These are phyloP conservation scores for Phytophthora vignae DNA, from an alignment of 352 stramenopile genomes.

Conservation along the genomic window DNA sequence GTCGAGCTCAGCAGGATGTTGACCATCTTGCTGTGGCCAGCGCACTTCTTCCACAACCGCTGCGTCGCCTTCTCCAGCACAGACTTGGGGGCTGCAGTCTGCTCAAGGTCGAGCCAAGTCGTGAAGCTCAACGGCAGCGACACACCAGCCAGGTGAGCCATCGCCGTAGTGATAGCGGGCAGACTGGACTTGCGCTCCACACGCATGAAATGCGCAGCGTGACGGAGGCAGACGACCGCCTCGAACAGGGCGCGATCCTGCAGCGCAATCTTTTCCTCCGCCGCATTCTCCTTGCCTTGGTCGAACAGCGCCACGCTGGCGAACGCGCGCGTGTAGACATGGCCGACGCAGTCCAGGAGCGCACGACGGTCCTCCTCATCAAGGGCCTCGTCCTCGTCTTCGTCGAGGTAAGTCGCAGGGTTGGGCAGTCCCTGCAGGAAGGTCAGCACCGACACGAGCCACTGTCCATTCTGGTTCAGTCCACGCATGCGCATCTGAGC, in stretches of 20 bases:
- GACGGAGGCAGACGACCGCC: conserved; percentile 53
- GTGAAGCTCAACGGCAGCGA: conserved; percentile 56
- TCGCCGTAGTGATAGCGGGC: conserved; percentile 53
- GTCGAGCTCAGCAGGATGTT: conserved; percentile 59
- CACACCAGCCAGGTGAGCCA: conserved; percentile 51
- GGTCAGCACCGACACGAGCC: conserved; percentile 54
- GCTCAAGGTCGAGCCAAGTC: conserved; percentile 50
- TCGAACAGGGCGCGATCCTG: conserved; percentile 38
- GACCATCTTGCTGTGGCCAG: conserved; percentile 44
- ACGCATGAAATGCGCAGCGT: conserved; percentile 68
- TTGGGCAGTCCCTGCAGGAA: conserved; percentile 53
- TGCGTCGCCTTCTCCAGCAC: conserved; percentile 26
- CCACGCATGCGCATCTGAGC: conserved; percentile 46
- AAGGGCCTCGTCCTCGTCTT: conserved; percentile 51
- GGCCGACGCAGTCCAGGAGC: conserved; percentile 53
- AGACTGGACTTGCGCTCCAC: conserved; percentile 54
- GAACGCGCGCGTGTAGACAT: conserved; percentile 66
- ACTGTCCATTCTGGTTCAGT: conserved; percentile 37
- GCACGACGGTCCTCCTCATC: conserved; percentile 37
- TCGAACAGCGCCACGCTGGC: conserved; percentile 33
- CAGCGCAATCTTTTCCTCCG: conserved; percentile 26
- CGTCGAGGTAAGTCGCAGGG: conserved; percentile 50
- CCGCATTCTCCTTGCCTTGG: conserved; percentile 27
- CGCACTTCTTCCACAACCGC: conserved; percentile 47
- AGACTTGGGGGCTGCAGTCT: conserved; percentile 30